Evolutionary conservation across 2,329 filamentous ascomycete species (phyloP).

Genomic region (Clonostachys solani): DNA sequence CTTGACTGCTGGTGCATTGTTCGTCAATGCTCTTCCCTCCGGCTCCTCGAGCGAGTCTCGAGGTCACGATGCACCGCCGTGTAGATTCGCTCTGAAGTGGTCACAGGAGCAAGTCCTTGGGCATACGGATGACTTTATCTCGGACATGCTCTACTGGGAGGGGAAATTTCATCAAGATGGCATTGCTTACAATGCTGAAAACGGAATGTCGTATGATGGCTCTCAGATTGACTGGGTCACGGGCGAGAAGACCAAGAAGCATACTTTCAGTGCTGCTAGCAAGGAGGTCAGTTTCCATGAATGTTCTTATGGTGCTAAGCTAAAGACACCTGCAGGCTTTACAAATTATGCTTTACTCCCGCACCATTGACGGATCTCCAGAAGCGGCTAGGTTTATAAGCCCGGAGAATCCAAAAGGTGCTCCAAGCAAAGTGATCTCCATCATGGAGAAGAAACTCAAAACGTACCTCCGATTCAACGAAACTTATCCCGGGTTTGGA

Average conservation of each 20-base stretch:
- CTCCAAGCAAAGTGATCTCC: slow-evolving; percentile 22
- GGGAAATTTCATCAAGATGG: slow-evolving; percentile 36
- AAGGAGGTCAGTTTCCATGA: slow-evolving; percentile 16
- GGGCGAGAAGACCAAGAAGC: slow-evolving; percentile 23
- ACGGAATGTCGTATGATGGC: slow-evolving; percentile 36
- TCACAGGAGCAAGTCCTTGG: slow-evolving; percentile 18
- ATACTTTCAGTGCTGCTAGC: slow-evolving; percentile 32
- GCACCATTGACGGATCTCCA: slow-evolving; percentile 27
- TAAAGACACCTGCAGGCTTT: slow-evolving; percentile 20
- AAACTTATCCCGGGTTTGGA: slow-evolving; percentile 32
- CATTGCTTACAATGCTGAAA: slow-evolving; percentile 30
- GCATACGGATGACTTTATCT: slow-evolving; percentile 21
- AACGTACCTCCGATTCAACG: slow-evolving; percentile 32
- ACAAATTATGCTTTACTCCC: slow-evolving; percentile 36
- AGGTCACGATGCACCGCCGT: slow-evolving; percentile 14
- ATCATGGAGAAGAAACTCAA: slow-evolving; percentile 31
- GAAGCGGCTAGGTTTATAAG: slow-evolving; percentile 32
- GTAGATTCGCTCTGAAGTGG: slow-evolving; percentile 21
- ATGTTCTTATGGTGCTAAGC: not conserved
- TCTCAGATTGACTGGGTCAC: slow-evolving; percentile 29
- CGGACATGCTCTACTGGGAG: slow-evolving; percentile 35
- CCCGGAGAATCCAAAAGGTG: slow-evolving; percentile 20
- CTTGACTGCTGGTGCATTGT: not conserved
- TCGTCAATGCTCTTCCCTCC: not conserved
- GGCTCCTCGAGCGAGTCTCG: not conserved